A percentile compares a stretch with the other conserved stretches of the same genome.
These are phyloP conservation scores for Elongisporangium senticosum DNA, from an alignment of 352 stramenopile genomes.

Conservation along the genomic window DNA sequence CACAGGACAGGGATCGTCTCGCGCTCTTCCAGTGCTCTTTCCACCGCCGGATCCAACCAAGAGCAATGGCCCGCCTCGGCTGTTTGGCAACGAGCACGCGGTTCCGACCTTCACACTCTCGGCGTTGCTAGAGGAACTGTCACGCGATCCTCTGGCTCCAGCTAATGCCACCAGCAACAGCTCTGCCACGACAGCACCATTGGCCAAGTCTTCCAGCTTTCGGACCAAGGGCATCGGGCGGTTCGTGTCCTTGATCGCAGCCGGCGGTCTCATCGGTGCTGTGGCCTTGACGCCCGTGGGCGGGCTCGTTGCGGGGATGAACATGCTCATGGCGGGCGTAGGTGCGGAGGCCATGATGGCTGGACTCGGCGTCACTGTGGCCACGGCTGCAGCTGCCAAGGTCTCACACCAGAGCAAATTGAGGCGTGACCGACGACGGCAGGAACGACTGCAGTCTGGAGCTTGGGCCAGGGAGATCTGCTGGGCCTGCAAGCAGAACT, in stretches of 20 bases:
- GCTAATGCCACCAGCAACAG: slow-evolving; percentile 5
- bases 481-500: slow-evolving; percentile 56
- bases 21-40: slow-evolving; percentile 11
- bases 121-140: slow-evolving; percentile 14
- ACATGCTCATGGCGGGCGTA: slow-evolving; percentile 48
- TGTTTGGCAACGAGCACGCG: slow-evolving; percentile 14
- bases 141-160: slow-evolving; percentile 2
- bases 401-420: slow-evolving; percentile 46
- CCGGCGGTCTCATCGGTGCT: slow-evolving; percentile 47
- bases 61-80: neutral
- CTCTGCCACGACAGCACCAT: slow-evolving; percentile 17
- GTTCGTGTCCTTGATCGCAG: slow-evolving; percentile 44
- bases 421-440: slow-evolving; percentile 23
- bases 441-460: slow-evolving; percentile 38
- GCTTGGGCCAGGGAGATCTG: slow-evolving; percentile 71
- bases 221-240: slow-evolving; percentile 13
- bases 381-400: slow-evolving; percentile 45
- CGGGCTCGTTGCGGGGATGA: slow-evolving; percentile 48
- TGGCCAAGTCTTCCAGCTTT: slow-evolving; percentile 14
- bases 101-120: slow-evolving; percentile 18
- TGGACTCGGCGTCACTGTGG: slow-evolving; percentile 51
- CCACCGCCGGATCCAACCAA: slow-evolving; percentile 3
- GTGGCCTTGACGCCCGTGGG: slow-evolving; percentile 44
- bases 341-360: slow-evolving; percentile 49
- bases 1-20: neutral